A percentile compares a stretch with the other conserved stretches of the same genome.
phyloP scores from a whole-genome alignment of 2,329 filamentous ascomycete genomes.

The Bipolaris bicolor region DNA sequence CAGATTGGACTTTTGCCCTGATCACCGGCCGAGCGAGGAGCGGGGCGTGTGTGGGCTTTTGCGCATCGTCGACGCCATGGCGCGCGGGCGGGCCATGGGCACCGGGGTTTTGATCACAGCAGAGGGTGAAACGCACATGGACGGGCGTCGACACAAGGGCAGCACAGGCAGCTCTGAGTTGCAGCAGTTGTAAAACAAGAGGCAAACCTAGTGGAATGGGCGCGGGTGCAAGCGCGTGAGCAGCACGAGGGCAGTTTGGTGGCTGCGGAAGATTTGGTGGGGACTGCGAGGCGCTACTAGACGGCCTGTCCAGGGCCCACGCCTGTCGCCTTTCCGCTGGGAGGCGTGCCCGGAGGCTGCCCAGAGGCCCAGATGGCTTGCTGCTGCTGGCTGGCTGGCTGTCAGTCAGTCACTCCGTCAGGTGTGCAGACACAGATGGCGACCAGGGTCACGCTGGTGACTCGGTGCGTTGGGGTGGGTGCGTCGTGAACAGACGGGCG shows the following conservation, averaged over 20 bases:
- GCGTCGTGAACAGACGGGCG: no score
- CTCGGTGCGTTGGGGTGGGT: no score
- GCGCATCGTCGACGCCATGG: conserved; percentile 4
- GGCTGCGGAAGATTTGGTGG: conserved; percentile 13
- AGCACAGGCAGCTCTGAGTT: background rate
- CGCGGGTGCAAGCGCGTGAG: background rate
- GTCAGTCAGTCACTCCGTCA: no score
- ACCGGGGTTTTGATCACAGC: conserved; percentile 1
- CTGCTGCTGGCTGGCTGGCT: no score
- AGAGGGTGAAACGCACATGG: conserved; percentile 6
- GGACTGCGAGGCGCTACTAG: conserved; percentile 4
- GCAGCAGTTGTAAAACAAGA: conserved; percentile 9
- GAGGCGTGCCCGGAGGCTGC: no score
- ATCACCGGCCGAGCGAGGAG: conserved; percentile 1
- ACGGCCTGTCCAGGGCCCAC: background rate
- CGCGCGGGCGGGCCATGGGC: background rate
- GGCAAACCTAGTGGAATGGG: conserved; percentile 2
- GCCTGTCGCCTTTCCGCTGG: background rate
- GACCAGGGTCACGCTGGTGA: no score
- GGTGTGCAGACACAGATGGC: no score
- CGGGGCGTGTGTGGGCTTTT: background rate
- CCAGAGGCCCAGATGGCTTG: no score
- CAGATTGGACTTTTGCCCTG: conserved; percentile 6
- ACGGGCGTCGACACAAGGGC: background rate
- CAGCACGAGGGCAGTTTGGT: background rate